Percentiles rank a stretch among this genome's conserved stretches.
phyloP scores from a whole-genome alignment of 2,329 filamentous ascomycete species.

The Stagonosporopsis vannaccii region DNA sequence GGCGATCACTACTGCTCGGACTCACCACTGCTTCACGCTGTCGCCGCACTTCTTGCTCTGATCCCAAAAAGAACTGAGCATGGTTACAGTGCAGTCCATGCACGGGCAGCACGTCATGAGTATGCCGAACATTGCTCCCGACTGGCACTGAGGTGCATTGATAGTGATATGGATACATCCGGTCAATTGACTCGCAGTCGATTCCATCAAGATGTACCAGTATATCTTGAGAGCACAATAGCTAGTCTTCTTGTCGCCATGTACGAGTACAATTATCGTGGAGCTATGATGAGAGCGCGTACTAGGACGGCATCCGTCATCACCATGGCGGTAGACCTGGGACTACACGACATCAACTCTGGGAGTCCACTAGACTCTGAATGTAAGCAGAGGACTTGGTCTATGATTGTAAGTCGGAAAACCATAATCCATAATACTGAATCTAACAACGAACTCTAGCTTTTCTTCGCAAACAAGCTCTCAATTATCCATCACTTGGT shows the following conservation, averaged over 20 bases:
- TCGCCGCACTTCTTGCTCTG: constrained; percentile 1
- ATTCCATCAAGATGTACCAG: constrained; percentile 7
- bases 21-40: constrained; percentile 10
- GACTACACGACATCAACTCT: background rate
- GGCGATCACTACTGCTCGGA: background rate
- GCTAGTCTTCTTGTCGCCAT: constrained; percentile 6
- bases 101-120: background rate
- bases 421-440: background rate
- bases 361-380: background rate
- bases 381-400: constrained; percentile 6
- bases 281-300: constrained; percentile 7
- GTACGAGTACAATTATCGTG: constrained; percentile 15
- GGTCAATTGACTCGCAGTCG: background rate
- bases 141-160: background rate
- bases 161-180: constrained; percentile 8
- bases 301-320: constrained; percentile 14
- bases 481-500: constrained; percentile 18
- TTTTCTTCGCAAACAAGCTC: constrained; percentile 14
- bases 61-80: background rate
- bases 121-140: background rate
- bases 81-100: background rate
- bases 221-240: constrained; percentile 6
- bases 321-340: constrained; percentile 11
- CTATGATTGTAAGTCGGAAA: constrained; percentile 4
- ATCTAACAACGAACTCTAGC: background rate